Percentiles rank a stretch among this genome's conserved stretches.
Conservation (phyloP, 208 protist species). For the Trypanosomatidae sp. region DNA sequence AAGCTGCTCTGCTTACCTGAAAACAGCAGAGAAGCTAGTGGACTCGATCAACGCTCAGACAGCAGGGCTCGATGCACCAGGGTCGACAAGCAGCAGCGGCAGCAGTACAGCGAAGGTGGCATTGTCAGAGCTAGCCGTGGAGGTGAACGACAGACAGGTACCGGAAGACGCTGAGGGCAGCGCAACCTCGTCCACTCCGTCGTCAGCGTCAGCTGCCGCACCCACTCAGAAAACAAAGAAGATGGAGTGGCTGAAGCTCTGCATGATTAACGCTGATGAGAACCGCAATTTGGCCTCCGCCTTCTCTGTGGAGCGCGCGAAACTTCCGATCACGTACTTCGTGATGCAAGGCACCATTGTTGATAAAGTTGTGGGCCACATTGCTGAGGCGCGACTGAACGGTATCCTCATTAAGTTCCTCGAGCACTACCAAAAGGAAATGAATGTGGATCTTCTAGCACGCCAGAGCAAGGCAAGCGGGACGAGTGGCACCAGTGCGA, state of each 20-base stretch:
- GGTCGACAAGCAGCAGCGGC: neutral
- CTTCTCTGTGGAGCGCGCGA: conserved; percentile 84
- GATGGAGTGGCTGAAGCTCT: conserved; percentile 79
- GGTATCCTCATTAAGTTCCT: conserved; percentile 81
- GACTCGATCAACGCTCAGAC: conserved; percentile 68
- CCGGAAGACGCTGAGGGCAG: neutral
- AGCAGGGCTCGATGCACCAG: conserved; percentile 10
- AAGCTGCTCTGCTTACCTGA: conserved; percentile 64
- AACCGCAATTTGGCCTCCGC: conserved; percentile 86
- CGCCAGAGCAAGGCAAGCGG: conserved; percentile 12
- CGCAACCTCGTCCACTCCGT: neutral
- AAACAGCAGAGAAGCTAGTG: conserved; percentile 63
- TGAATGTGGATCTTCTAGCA: conserved; percentile 80
- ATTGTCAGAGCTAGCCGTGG: neutral
- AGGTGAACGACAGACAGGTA: neutral
- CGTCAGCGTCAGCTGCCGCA: neutral
- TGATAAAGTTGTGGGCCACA: conserved; percentile 71
- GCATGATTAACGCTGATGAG: conserved; percentile 84
- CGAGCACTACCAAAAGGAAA: conserved; percentile 85
- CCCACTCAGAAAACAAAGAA: neutral
- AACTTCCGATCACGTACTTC: conserved; percentile 87
- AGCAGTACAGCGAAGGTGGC: no score
- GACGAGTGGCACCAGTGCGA: neutral
- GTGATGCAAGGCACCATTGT: conserved; percentile 90
- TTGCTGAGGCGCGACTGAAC: conserved; percentile 55